Conservation (phyloP, 352 stramenopile genomes). For the Thraustochytrium sp. region DNA sequence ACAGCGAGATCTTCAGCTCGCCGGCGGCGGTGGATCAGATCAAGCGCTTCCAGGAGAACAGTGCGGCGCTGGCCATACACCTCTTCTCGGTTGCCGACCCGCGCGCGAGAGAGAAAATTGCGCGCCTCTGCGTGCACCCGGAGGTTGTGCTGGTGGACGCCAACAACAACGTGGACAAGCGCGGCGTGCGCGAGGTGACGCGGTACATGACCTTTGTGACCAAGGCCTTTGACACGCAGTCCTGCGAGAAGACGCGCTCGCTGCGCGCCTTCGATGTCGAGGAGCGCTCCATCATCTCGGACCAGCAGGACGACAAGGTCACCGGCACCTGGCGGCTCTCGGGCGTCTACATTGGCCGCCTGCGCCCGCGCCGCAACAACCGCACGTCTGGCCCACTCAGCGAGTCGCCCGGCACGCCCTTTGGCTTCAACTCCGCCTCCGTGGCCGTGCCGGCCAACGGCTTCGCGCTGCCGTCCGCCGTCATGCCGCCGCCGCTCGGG, state of each 20-base stretch:
- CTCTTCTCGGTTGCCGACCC: conserved; percentile 20
- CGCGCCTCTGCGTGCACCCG: conserved; percentile 24
- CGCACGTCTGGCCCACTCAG: not conserved
- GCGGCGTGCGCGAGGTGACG: conserved; percentile 20
- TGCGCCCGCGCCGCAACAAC: not conserved
- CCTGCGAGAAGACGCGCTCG: conserved; percentile 33
- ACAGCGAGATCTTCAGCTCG: not conserved
- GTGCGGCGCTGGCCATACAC: conserved; percentile 9
- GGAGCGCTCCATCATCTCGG: conserved; percentile 18
- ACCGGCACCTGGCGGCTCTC: conserved; percentile 29
- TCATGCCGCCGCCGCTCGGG: too few species aligned
- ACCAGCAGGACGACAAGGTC: conserved; percentile 40
- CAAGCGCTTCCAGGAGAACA: conserved; percentile 41
- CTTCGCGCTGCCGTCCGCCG: not conserved
- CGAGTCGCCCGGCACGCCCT: conserved; percentile 17
- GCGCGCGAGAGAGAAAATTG: conserved; percentile 1
- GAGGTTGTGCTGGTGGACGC: conserved; percentile 32
- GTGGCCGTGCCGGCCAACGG: not conserved
- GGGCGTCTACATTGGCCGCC: conserved; percentile 30
- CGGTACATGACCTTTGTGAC: conserved; percentile 32
- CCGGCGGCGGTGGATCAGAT: conserved; percentile 20
- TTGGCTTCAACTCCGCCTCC: not conserved
- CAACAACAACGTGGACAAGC: conserved; percentile 42
- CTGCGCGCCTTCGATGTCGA: conserved; percentile 20
- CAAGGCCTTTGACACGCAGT: conserved; percentile 36